Evolutionary conservation across 2,329 filamentous ascomycete genomes (phyloP), one percentile per base, ranked within the genome.

Genomic region (Alternaria solani): DNA sequence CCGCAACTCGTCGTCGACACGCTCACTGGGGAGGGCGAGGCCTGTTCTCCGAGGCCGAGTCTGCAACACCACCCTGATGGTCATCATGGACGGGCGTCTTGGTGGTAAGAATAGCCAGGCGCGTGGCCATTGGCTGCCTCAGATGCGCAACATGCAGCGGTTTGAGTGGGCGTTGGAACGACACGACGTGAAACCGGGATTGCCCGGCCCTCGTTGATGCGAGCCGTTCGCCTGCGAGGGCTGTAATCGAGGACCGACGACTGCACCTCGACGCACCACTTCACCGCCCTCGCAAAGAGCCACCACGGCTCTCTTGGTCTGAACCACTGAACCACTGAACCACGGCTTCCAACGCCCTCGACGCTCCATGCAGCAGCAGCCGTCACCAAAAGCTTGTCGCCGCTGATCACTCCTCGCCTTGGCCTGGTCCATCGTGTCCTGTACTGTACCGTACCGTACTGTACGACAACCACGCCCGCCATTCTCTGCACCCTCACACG

Each of bases 151-250:
- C 63, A 64, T 62, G 43, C 62, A 54, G 58, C 59, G 62, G 59
- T 57, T 49, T 46, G 46, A 57, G 57, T 55, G 48, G 62, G 51
- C 58, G 42, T 55, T 51, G 47, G 32, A 57, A 66, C 67, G 57
- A 63, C 49, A 66, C 67, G 57, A 63, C 49, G 42, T 64, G 61
- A 63, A 67, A 66, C 72, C 72, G 70, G 71, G 54, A 62, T 64
- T 61, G 70, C 65, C 70, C 69, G 67, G 65, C 38, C 60, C 41
- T 54, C 51, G 46, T 36, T 47, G 57, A 49, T 62, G 48, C 62
- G 42, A 59, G 54, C 55, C 51, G 49, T 55, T 55, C 56, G 51
- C 53, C 49, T 54, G 44, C 47, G 46, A 48, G 46, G 30, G 46
- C 46, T 36, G 30, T 25, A 36, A n/a, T n/a, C n/a, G 34, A 38